Evolutionary conservation across 331 rosid genomes (phyloP).

Genomic region (Pyracantha coccinea): DNA sequence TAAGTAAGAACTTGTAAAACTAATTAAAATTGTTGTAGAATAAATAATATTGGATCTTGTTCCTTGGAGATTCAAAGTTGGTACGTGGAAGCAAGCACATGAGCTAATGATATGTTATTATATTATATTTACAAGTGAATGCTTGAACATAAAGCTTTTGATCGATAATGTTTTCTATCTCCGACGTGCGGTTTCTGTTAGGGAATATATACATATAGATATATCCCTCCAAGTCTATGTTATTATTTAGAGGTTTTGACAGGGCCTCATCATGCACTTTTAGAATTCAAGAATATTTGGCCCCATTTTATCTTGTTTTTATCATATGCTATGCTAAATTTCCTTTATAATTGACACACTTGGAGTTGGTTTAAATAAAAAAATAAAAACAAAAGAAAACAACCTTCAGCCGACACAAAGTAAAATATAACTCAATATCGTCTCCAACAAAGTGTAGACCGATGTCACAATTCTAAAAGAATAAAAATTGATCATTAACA

Average conservation of each 20-base stretch:
- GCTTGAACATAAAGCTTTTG: neutral
- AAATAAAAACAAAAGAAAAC: neutral
- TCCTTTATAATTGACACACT: neutral
- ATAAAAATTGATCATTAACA: too few relatives aligned
- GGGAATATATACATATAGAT: neutral
- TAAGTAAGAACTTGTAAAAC: neutral
- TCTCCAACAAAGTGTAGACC: neutral
- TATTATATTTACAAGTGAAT: neutral
- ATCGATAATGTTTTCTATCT: conserved; percentile 4
- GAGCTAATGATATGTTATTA: neutral
- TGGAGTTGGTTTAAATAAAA: too few relatives aligned
- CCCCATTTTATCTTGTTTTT: conserved; percentile 6
- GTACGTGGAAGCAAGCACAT: neutral
- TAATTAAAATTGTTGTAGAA: neutral
- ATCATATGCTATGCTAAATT: neutral
- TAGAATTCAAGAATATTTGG: conserved; percentile 4
- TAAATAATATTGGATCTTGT: neutral
- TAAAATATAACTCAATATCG: too few relatives aligned
- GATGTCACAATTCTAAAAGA: neutral
- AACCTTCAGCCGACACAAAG: too few relatives aligned
- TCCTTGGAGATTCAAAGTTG: neutral
- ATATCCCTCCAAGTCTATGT: too few relatives aligned
- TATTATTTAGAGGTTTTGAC: neutral
- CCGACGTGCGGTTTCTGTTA: neutral
- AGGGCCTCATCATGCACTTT: neutral